Base-by-base conservation (phyloP, 192 early-diverging fungal genomes). In the Hyaloraphidium curvatum region DNA sequence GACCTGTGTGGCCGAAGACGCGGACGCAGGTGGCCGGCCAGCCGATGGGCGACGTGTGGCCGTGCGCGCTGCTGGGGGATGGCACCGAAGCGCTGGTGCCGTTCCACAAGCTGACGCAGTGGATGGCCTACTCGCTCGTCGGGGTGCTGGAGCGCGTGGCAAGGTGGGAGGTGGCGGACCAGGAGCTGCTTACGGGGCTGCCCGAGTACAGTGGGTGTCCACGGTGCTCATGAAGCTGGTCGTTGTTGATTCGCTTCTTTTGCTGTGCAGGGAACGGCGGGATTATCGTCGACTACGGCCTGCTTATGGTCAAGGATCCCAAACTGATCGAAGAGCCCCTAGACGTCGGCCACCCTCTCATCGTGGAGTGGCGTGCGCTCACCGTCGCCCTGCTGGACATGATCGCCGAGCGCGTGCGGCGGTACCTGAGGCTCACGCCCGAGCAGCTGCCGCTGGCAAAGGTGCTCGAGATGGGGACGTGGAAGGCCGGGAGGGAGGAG, bases 61-160 rank as follows among this genome's bases (percentile, higher is more conserved):
- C 79, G 13, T 88, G 73, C 31, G 59, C 69, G 21, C 67, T 76
- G 2, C 60, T 91, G 28, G 33, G 11, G 28, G 28, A 25, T 37
- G 27, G 50, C 31, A 37, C 25, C 13, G 67, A 75, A 22, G 56
- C 65, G 23, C 64, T 85, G 30, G 81, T 89, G 17, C 68, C 82
- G 14, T 89, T 92, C 66, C 87, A 95, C 66, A 95, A 95, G 56
- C 73, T 95, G 39, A 87, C 88, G 3, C 91, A 95, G 62, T 95
- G 91, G 91, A 78, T 95, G 31, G 85, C 87, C 0, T 92, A 91
- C 67, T 91, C 87, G 1, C 69, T 92, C 31, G 73, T 90, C 64
- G 91, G 92, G 39, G 75, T 83, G 2, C 59, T 92, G 14, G 69
- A 71, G 39, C 67, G 71, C 21, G 62, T 84, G 35, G 61, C 58